These are phyloP conservation scores for Ustilago loliicola DNA, from an alignment of 1,284 basidiomycete species.

Conservation along the genomic window DNA sequence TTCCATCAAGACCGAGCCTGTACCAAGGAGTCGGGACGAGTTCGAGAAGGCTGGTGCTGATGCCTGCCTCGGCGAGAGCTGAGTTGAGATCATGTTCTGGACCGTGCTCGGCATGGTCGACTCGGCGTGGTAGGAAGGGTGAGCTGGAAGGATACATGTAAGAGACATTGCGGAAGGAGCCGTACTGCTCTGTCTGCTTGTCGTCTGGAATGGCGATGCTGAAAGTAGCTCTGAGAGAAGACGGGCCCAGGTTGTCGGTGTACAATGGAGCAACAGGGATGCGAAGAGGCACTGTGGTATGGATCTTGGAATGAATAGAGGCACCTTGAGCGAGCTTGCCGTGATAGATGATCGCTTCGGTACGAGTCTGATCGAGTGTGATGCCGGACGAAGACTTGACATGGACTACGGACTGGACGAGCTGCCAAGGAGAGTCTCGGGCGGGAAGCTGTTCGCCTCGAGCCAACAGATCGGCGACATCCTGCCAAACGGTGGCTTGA, in stretches of 20 bases:
- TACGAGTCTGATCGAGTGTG: constrained; percentile 4
- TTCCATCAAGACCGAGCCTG: neutral
- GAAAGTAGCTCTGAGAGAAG: constrained; percentile 28
- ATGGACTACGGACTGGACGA: neutral
- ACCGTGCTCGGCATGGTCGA: neutral
- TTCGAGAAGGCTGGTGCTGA: constrained; percentile 14
- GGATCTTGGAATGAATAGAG: constrained; percentile 11
- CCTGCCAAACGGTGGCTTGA: constrained; percentile 19
- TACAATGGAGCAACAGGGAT: constrained; percentile 22
- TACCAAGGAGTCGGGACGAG: constrained; percentile 25
- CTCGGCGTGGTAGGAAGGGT: constrained; percentile 14
- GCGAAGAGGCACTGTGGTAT: constrained; percentile 10
- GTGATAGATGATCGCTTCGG: constrained; percentile 7
- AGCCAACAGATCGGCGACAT: constrained; percentile 27
- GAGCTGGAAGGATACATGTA: neutral
- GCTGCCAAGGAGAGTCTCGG: constrained; percentile 9
- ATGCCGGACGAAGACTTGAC: neutral
- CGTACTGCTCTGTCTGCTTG: neutral
- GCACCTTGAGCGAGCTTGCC: constrained; percentile 1
- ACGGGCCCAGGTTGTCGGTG: constrained; percentile 3
- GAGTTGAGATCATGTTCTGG: constrained; percentile 9
- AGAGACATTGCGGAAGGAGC: constrained; percentile 15
- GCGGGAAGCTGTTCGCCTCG: constrained; percentile 14
- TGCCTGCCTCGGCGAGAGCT: constrained; percentile 14
- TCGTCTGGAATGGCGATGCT: constrained; percentile 22